Evolutionary conservation across 257 asterid genomes (phyloP).

Genomic region (Solanum lycopersicoides): DNA sequence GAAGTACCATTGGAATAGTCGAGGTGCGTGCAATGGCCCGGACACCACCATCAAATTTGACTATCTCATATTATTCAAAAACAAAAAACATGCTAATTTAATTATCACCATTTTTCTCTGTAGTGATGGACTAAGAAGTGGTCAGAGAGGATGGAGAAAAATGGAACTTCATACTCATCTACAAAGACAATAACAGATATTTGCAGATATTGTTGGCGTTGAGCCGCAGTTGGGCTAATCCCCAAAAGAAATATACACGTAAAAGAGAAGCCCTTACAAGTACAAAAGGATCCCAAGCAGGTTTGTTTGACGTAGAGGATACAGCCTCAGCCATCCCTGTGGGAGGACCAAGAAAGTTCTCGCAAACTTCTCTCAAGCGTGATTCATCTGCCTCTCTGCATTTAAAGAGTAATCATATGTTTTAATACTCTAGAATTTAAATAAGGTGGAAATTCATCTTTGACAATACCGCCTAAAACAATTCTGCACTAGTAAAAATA

Average conservation of each 20-base stretch:
- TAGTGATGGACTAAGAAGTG: not conserved
- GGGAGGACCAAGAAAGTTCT: conserved; percentile 97
- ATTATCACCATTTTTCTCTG: not conserved
- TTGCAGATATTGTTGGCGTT: not conserved
- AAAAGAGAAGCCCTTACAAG: conserved; percentile 42
- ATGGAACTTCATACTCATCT: not conserved
- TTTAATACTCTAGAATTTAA: not conserved
- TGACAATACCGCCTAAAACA: not conserved
- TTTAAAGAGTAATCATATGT: not conserved
- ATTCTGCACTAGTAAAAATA: too few species aligned
- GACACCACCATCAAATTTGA: not conserved
- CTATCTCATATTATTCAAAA: not conserved
- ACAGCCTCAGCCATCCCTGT: conserved; percentile 60
- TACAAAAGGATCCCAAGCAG: conserved; percentile 73
- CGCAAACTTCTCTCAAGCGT: conserved; percentile 91
- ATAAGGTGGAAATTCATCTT: not conserved
- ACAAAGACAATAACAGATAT: not conserved
- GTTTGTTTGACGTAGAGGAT: conserved; percentile 23
- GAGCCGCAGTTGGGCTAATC: not conserved
- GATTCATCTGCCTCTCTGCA: conserved; percentile 86
- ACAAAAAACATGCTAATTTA: not conserved
- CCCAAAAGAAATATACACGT: not conserved
- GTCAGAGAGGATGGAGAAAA: not conserved
- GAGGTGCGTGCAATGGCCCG: not conserved
- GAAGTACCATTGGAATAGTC: not conserved